These are phyloP conservation scores for Curvularia verruculosa DNA, from an alignment of 2,329 filamentous ascomycete genomes.

Conservation along the genomic window DNA sequence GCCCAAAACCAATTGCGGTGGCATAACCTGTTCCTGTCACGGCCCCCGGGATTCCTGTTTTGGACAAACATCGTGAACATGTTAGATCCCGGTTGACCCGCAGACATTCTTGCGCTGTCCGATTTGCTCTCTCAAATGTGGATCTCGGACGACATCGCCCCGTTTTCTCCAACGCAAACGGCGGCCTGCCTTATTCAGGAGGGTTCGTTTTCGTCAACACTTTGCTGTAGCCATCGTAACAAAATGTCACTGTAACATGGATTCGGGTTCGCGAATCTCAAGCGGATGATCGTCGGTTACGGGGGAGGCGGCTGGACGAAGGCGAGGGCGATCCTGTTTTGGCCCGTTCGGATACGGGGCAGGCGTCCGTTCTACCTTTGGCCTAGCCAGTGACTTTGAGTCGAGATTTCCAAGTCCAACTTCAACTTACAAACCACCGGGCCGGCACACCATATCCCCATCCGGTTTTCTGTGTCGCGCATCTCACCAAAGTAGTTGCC, in stretches of 20 bases:
- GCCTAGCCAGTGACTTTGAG: neutral
- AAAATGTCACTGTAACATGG: conserved; percentile 12
- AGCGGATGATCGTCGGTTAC: conserved; percentile 11
- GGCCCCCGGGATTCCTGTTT: neutral
- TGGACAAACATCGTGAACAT: neutral
- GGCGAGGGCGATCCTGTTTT: neutral
- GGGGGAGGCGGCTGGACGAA: neutral
- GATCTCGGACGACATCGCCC: neutral
- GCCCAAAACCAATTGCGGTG: neutral
- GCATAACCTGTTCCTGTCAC: neutral
- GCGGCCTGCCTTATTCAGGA: neutral
- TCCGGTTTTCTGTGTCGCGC: neutral
- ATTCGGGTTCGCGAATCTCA: conserved; percentile 15
- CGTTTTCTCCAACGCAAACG: neutral
- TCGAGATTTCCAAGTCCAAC: neutral
- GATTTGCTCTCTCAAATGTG: neutral
- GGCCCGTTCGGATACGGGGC: neutral
- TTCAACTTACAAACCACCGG: neutral
- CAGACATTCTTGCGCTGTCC: neutral
- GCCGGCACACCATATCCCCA: neutral
- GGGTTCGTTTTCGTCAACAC: neutral
- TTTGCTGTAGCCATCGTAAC: neutral
- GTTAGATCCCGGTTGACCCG: neutral
- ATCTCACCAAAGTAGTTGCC: neutral
- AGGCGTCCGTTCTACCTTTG: neutral